These are phyloP conservation scores for Metschnikowia corniflorae DNA, from an alignment of 805 yeast genomes.

Conservation along the genomic window DNA sequence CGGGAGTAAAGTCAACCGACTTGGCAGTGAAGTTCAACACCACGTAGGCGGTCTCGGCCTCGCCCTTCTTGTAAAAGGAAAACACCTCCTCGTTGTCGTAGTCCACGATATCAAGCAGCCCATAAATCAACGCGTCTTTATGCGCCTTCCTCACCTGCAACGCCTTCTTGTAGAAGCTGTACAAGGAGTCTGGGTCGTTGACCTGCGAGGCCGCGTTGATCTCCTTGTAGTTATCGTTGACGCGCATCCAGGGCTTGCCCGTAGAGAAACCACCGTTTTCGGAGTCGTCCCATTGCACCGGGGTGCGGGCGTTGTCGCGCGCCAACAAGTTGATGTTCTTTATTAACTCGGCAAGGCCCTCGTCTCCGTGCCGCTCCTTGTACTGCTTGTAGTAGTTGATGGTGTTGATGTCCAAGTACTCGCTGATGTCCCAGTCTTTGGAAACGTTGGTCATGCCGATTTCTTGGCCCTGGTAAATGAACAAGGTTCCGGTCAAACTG, in stretches of 20 bases:
- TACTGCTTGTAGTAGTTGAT: constrained; percentile 39
- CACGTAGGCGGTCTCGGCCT: constrained; percentile 23
- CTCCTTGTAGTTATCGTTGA: constrained; percentile 46
- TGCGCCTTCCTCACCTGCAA: constrained; percentile 41
- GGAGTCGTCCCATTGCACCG: constrained; percentile 51
- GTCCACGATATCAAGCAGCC: constrained; percentile 44
- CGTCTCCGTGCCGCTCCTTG: constrained; percentile 22
- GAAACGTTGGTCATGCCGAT: constrained; percentile 53
- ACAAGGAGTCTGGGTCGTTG: constrained; percentile 43
- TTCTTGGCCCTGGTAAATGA: constrained; percentile 61
- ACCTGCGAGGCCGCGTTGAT: constrained; percentile 48
- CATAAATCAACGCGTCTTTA: constrained; percentile 45
- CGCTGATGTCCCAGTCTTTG: constrained; percentile 43
- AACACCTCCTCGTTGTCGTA: constrained; percentile 38
- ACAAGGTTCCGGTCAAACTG: constrained; percentile 52
- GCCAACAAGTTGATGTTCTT: constrained; percentile 37
- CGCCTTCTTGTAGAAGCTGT: constrained; percentile 44
- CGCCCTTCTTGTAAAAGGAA: constrained; percentile 37
- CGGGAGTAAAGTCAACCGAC: constrained; percentile 24
- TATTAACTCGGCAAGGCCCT: constrained; percentile 24
- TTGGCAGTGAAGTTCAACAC: constrained; percentile 24
- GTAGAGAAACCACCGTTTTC: constrained; percentile 47
- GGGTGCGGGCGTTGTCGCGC: constrained; percentile 54
- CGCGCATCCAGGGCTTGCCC: constrained; percentile 51
- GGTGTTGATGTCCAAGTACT: constrained; percentile 50